phyloP scores from a whole-genome alignment of 2,329 filamentous ascomycete genomes.

The Helotiales sp. region DNA sequence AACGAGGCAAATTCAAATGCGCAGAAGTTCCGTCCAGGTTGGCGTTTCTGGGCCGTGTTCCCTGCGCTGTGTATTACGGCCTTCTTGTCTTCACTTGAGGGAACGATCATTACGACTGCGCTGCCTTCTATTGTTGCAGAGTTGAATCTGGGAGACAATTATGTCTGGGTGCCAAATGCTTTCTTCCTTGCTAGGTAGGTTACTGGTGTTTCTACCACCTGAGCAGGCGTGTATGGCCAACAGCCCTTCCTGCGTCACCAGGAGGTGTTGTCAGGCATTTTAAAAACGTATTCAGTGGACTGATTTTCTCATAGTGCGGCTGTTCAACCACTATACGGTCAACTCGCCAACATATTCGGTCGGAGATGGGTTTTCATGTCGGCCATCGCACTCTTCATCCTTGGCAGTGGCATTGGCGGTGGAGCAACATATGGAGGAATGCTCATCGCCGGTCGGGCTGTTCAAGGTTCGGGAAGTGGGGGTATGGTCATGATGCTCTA shows the following conservation, averaged over 20 bases:
- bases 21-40: no score
- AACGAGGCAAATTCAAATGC: no score
- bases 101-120: constrained; percentile 6
- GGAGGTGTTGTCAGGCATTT: no score
- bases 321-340: constrained; percentile 37
- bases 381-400: constrained; percentile 34
- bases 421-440: constrained; percentile 43
- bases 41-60: constrained; percentile 16
- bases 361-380: constrained; percentile 43
- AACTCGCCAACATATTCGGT: constrained; percentile 54
- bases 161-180: constrained; percentile 16
- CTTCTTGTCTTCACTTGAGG: constrained; percentile 30
- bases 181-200: constrained; percentile 38
- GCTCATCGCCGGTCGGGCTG: constrained; percentile 51
- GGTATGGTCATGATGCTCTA: constrained; percentile 47
- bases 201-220: background rate
- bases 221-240: background rate
- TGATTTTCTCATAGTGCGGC: no score
- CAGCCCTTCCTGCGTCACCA: no score
- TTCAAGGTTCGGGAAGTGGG: constrained; percentile 54
- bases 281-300: no score
- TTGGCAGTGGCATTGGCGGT: constrained; percentile 55
- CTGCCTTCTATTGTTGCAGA: constrained; percentile 18
- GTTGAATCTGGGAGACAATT: constrained; percentile 9
- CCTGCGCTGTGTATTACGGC: constrained; percentile 10